Conservation (phyloP, 805 yeast species). For the Monosporozyma yasuniensis region DNA sequence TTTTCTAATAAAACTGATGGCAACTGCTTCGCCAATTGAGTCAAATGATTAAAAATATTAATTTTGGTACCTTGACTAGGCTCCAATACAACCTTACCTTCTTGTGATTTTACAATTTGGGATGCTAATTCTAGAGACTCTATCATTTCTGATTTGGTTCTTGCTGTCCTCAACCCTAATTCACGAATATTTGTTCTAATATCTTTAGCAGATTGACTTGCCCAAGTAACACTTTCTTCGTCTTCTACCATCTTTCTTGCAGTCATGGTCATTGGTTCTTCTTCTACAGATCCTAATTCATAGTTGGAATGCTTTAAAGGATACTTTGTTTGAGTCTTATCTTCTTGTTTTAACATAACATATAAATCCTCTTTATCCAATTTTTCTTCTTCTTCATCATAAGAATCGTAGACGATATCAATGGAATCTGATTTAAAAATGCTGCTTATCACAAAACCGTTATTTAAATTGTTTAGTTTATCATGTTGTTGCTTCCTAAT, state of each 20-base stretch:
- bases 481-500: neutral
- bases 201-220: slow-evolving; percentile 13
- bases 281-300: neutral
- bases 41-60: slow-evolving; percentile 18
- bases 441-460: neutral
- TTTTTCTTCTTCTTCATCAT: slow-evolving; percentile 1
- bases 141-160: slow-evolving; percentile 23
- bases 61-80: slow-evolving; percentile 7
- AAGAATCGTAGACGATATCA: neutral
- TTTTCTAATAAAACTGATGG: slow-evolving; percentile 18
- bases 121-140: slow-evolving; percentile 25
- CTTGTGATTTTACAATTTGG: slow-evolving; percentile 7
- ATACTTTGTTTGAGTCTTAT: neutral
- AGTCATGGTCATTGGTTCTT: neutral
- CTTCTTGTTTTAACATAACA: neutral
- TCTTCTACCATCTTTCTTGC: neutral
- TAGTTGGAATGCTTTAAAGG: neutral
- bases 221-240: neutral
- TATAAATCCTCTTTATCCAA: neutral
- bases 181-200: slow-evolving; percentile 17
- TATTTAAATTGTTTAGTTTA: neutral
- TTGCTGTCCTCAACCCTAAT: slow-evolving; percentile 25
- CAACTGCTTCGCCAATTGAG: slow-evolving; percentile 12
- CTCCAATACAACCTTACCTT: neutral
- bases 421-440: neutral